Evolutionary conservation across 768 basidiomycete species (phyloP), one percentile per base, ranked within the genome.

Genomic region (Mycena belliarum): DNA sequence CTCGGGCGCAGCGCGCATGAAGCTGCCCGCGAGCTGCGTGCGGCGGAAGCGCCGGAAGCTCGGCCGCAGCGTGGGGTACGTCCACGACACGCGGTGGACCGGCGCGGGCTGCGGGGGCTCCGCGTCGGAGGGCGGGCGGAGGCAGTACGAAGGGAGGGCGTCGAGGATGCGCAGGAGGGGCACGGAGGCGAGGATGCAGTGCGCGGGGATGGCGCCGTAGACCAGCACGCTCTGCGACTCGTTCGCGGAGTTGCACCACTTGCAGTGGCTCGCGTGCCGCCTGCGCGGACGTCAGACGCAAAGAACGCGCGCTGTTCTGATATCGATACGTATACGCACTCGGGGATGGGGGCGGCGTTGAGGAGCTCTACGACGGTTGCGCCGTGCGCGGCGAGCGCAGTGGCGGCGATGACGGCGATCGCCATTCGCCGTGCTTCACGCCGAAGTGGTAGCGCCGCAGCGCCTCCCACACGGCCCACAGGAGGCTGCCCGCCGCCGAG

Each of bases 381-480:
- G n/a, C n/a, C n/a, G n/a, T 80, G 76, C 35, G 77, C 80, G 15
- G 78, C 71, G 28, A 92, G 71, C 49, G 83, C 80, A 45, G 73
- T 73, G 3, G 87, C 83, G 73, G 91, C 89, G 66, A 92, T 91
- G 55, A 92, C 75, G 15, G 90, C 89, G 60, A 92, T 89, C 69
- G 91, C 81, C 26, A 92, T n/a, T n/a, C 74, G 54, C 88, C 84
- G 59, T 89, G 87, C 69, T 92, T 91, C 51, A 90, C 73, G 37
- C 85, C 85, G 35, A 78, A 72, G 63, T 86, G 83, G 66, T 88
- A 89, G n/a, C 90, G 83, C 55, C 87, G 77, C 21, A 87, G 78
- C 5, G 89, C 90, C 68, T 92, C 90, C 88, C 88, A 92, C 35
- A 91, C n/a, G n/a, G n/a, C n/a, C n/a, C n/a, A n/a, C n/a, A n/a